Evolutionary conservation across 2,329 filamentous ascomycete species (phyloP).

Genomic region (Xylariaceae sp.): DNA sequence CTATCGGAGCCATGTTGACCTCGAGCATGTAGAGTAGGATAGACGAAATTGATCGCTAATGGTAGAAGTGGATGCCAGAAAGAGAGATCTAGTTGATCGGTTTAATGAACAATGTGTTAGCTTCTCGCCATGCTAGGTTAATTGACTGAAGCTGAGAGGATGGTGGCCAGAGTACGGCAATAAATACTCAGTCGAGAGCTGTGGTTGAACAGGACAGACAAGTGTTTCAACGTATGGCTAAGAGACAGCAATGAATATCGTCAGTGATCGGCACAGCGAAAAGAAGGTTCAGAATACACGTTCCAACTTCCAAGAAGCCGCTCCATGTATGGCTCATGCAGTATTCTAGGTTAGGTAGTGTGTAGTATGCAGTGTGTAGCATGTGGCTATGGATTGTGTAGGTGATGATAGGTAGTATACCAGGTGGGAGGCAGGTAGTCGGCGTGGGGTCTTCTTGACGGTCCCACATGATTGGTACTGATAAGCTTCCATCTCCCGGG

Average conservation of each 20-base stretch:
- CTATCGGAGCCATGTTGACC: conserved; percentile 30
- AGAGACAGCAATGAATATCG: too few relatives aligned
- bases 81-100: neutral
- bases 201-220: too few relatives aligned
- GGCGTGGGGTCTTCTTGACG: neutral
- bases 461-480: conserved; percentile 13
- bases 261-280: too few relatives aligned
- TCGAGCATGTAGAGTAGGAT: neutral
- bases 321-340: neutral
- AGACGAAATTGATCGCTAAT: neutral
- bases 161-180: neutral
- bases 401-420: too few relatives aligned
- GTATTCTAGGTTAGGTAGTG: too few relatives aligned
- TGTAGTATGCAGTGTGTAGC: too few relatives aligned
- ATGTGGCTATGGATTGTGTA: too few relatives aligned
- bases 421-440: neutral
- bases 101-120: neutral
- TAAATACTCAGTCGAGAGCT: neutral
- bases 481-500: conserved; percentile 14
- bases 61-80: too few relatives aligned
- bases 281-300: neutral
- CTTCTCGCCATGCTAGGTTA: neutral
- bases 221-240: too few relatives aligned
- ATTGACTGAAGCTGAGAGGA: neutral
- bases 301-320: neutral